Percentiles rank a stretch among this genome's conserved stretches.
These are phyloP conservation scores for Discostella stelligeroides DNA, from an alignment of 108 stramenopile genomes.

Conservation along the genomic window DNA sequence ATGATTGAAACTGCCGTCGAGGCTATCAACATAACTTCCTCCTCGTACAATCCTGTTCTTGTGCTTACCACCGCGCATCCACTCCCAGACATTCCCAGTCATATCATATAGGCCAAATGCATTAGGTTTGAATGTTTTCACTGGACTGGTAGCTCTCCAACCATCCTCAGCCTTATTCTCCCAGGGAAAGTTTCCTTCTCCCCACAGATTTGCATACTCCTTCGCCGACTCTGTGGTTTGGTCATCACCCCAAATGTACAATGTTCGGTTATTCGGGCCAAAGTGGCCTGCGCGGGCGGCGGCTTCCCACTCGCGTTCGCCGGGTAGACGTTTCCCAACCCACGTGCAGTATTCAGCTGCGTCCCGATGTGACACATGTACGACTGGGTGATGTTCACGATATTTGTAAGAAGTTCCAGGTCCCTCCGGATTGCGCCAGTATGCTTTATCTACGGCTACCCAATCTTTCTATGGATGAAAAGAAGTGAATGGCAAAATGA, in stretches of 20 bases:
- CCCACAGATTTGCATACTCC: constrained; percentile 82
- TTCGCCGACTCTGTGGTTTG: constrained; percentile 56
- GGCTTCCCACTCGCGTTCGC: constrained; percentile 93
- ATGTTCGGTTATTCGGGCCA: constrained; percentile 76
- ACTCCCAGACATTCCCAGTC: constrained; percentile 95
- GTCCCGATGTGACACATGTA: constrained; percentile 92
- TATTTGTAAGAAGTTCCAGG: constrained; percentile 77
- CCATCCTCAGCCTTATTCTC: constrained; percentile 87
- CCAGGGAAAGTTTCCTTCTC: constrained; percentile 76
- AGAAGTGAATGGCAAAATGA: background rate
- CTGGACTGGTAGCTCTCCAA: constrained; percentile 83
- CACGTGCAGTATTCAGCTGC: constrained; percentile 95
- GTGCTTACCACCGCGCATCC: constrained; percentile 90
- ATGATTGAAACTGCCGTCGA: constrained; percentile 86
- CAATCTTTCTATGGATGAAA: constrained; percentile 57
- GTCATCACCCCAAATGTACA: constrained; percentile 78
- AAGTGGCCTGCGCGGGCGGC: constrained; percentile 84
- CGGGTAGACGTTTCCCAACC: constrained; percentile 86
- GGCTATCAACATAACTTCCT: constrained; percentile 83
- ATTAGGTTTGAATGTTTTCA: constrained; percentile 85
- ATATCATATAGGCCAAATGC: constrained; percentile 86
- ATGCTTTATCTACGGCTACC: constrained; percentile 91
- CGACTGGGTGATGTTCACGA: constrained; percentile 89
- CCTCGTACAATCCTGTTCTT: constrained; percentile 88
- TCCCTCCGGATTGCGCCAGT: constrained; percentile 93